Evolutionary conservation across 495 filamentous ascomycete genomes (phyloP).

Genomic region (Xylaria bambusicola): DNA sequence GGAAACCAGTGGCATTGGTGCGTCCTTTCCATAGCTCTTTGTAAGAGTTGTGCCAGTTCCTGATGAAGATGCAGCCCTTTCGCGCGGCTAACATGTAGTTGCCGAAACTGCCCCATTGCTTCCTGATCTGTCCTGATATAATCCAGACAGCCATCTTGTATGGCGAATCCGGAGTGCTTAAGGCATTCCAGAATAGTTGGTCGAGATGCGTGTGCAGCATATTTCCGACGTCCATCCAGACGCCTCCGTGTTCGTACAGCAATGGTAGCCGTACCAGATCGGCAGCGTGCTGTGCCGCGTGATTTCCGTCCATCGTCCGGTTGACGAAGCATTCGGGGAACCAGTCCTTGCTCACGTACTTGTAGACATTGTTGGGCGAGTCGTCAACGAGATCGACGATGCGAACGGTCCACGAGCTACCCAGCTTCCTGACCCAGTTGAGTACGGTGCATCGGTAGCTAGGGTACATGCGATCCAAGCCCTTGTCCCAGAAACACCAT

Average conservation of each 20-base stretch:
- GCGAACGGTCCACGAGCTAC: conserved; percentile 31
- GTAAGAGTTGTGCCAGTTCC: conserved; percentile 41
- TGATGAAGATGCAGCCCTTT: conserved; percentile 37
- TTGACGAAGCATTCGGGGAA: conserved; percentile 37
- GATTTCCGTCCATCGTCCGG: conserved; percentile 37
- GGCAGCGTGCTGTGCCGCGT: conserved; percentile 36
- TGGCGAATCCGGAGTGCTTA: conserved; percentile 37
- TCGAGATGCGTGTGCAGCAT: conserved; percentile 41
- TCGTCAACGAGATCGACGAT: conserved; percentile 27
- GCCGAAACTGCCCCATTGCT: conserved; percentile 30
- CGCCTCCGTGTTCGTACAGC: conserved; percentile 40
- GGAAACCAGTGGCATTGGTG: conserved; percentile 32
- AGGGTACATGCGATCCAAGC: conserved; percentile 34
- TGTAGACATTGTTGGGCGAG: conserved; percentile 30
- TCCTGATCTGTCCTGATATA: conserved; percentile 26
- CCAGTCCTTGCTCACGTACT: conserved; percentile 28
- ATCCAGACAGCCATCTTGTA: conserved; percentile 39
- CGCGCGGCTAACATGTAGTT: conserved; percentile 44
- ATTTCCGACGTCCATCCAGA: conserved; percentile 46
- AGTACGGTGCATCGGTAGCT: conserved; percentile 39
- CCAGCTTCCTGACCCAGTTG: conserved; percentile 35
- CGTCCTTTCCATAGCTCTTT: conserved; percentile 35
- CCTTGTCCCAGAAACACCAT: conserved; percentile 51
- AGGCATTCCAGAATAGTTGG: conserved; percentile 39
- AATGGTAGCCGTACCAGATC: conserved; percentile 43